Percentiles rank a stretch among this genome's conserved stretches.
phyloP scores from a whole-genome alignment of 2,329 filamentous ascomycete genomes.

The Domatiomyces globalis region DNA sequence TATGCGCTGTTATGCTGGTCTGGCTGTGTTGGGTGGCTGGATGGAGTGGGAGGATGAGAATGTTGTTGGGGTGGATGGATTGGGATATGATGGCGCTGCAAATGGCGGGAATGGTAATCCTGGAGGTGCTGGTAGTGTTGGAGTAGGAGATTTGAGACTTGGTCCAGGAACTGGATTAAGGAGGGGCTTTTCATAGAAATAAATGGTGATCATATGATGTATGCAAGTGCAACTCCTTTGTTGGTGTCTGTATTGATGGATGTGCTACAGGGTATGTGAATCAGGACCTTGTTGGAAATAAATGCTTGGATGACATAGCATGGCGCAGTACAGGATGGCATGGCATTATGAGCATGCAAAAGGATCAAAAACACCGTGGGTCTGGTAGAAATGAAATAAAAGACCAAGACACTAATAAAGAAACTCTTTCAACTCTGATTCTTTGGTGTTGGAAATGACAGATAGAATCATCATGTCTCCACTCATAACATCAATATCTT shows the following conservation, averaged over 20 bases:
- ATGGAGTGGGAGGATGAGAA: slow-evolving; percentile 12
- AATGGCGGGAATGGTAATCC: background rate
- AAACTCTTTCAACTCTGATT: too few species aligned
- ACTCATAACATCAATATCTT: background rate
- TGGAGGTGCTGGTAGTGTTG: background rate
- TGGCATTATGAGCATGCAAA: too few species aligned
- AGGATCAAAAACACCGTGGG: too few species aligned
- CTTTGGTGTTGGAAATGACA: too few species aligned
- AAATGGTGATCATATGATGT: background rate
- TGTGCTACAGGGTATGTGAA: too few species aligned
- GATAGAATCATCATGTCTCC: background rate
- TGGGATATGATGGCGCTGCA: background rate
- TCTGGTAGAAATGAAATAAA: too few species aligned
- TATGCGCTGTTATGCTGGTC: slow-evolving; percentile 14
- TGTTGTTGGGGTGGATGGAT: slow-evolving; percentile 4
- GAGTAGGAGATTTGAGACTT: background rate
- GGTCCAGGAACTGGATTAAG: background rate
- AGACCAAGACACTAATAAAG: too few species aligned
- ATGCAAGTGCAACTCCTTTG: background rate
- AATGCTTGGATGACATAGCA: background rate
- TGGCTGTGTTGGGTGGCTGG: slow-evolving; percentile 12
- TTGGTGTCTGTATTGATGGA: too few species aligned
- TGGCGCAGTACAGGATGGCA: too few species aligned
- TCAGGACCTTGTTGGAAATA: too few species aligned
- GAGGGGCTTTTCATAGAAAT: background rate